These are phyloP conservation scores for Boletus subparvulus DNA, from an alignment of 768 basidiomycete genomes.

Conservation along the genomic window DNA sequence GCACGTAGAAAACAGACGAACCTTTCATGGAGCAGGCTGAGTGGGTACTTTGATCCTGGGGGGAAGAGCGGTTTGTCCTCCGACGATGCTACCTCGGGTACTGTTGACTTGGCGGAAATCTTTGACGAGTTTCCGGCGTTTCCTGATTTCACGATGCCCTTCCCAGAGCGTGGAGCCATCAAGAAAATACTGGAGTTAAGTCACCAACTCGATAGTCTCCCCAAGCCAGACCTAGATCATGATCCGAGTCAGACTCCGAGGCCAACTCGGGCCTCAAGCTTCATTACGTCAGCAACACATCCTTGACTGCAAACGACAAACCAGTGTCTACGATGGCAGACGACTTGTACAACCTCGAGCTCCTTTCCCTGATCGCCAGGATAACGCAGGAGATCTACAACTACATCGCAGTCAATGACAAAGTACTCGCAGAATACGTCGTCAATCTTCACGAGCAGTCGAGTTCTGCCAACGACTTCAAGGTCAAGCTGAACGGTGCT, in stretches of 20 bases:
- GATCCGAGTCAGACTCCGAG: too few species aligned
- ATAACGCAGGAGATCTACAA: slow-evolving; percentile 94
- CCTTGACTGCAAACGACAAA: slow-evolving; percentile 7
- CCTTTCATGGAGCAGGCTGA: slow-evolving; percentile 80
- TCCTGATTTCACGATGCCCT: slow-evolving; percentile 82
- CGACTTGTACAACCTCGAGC: slow-evolving; percentile 91
- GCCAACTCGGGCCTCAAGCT: too few species aligned
- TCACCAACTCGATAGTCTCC: background rate
- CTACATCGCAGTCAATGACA: slow-evolving; percentile 82
- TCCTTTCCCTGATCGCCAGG: slow-evolving; percentile 86
- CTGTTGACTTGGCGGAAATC: slow-evolving; percentile 22
- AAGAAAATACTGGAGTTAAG: background rate
- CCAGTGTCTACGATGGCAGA: slow-evolving; percentile 52
- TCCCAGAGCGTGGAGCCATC: slow-evolving; percentile 56
- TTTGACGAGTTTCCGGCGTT: slow-evolving; percentile 89
- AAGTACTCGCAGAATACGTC: slow-evolving; percentile 92
- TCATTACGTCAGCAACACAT: slow-evolving; percentile 22
- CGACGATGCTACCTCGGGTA: slow-evolving; percentile 14
- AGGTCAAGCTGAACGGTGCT: slow-evolving; percentile 70
- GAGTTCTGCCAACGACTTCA: slow-evolving; percentile 78
- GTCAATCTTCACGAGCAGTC: slow-evolving; percentile 86
- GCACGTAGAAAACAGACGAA: slow-evolving; percentile 23
- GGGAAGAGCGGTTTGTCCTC: slow-evolving; percentile 71
- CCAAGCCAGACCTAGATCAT: too few species aligned
- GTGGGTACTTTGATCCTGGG: slow-evolving; percentile 80